A percentile compares a stretch with the other conserved stretches of the same genome.
Evolutionary conservation across 1,284 basidiomycete species (phyloP).

Genomic region (Rhodotorula sp.): DNA sequence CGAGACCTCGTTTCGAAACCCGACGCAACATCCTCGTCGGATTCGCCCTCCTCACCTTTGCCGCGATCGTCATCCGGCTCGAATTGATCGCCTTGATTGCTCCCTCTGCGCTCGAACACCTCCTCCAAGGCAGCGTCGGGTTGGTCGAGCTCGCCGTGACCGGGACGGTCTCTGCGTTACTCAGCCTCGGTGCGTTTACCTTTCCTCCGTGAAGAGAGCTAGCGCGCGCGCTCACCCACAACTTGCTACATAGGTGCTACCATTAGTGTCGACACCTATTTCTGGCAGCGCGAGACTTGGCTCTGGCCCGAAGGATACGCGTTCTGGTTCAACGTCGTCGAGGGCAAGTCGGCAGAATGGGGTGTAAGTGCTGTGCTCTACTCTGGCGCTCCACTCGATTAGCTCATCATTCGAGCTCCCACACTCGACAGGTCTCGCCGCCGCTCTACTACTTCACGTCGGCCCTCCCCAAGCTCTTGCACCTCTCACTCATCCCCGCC

Average conservation of each 20-base stretch:
- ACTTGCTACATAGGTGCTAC: conserved; percentile 57
- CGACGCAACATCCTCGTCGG: conserved; percentile 39
- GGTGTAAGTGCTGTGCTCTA: too few relatives aligned
- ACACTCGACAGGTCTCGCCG: conserved; percentile 62
- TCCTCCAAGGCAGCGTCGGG: conserved; percentile 55
- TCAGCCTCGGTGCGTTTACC: conserved; percentile 59
- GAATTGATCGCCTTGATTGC: conserved; percentile 71
- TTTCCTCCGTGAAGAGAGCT: neutral
- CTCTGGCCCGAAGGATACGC: conserved; percentile 85
- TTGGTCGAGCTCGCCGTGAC: conserved; percentile 56
- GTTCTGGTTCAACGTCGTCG: conserved; percentile 79
- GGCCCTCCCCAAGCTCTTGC: conserved; percentile 74
- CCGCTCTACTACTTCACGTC: conserved; percentile 66
- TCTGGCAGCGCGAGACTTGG: conserved; percentile 63
- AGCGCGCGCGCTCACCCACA: neutral
- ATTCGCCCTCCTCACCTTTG: conserved; percentile 60
- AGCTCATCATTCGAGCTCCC: too few relatives aligned
- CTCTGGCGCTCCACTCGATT: too few relatives aligned
- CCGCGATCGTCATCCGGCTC: conserved; percentile 72
- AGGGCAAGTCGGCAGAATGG: conserved; percentile 87
- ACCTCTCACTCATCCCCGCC: conserved; percentile 65
- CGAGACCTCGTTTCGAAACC: conserved; percentile 45
- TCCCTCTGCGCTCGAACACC: conserved; percentile 61
- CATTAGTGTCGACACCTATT: conserved; percentile 73
- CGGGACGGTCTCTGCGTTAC: conserved; percentile 59